A percentile compares a stretch with the other conserved stretches of the same genome.
These are phyloP conservation scores for Dactylellina sp. DNA, from an alignment of 2,329 filamentous ascomycete genomes.

Conservation along the genomic window DNA sequence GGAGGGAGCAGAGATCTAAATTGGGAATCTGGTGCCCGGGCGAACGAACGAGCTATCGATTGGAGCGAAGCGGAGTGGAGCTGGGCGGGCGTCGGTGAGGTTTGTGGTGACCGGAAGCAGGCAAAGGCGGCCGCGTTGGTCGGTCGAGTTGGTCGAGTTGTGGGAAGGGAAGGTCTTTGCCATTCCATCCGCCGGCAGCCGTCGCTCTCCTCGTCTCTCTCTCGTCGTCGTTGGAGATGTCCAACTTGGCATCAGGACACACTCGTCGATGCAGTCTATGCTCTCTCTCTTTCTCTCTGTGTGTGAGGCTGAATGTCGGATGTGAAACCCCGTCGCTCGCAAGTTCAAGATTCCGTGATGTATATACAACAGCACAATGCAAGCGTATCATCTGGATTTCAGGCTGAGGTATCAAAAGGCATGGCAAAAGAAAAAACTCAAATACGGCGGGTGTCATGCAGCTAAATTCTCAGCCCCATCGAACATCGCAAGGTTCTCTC, in stretches of 20 bases:
- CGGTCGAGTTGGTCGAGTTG: neutral
- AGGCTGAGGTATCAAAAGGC: constrained; percentile 24
- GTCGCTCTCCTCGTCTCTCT: no score
- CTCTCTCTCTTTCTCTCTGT: no score
- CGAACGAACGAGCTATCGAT: neutral
- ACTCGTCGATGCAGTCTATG: no score
- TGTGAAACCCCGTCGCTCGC: no score
- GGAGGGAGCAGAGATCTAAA: constrained; percentile 19
- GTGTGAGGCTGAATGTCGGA: neutral
- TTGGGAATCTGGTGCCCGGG: constrained; percentile 11
- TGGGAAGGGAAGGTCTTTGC: constrained; percentile 47
- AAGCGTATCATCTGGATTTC: constrained; percentile 7
- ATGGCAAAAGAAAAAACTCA: constrained; percentile 54
- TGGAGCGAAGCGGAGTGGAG: constrained; percentile 22
- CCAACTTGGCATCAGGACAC: no score
- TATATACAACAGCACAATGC: no score
- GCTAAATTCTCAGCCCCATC: constrained; percentile 57
- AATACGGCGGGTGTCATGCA: constrained; percentile 50
- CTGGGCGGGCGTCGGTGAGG: constrained; percentile 2
- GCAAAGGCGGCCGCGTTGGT: neutral
- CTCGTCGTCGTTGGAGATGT: no score
- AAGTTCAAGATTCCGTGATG: no score
- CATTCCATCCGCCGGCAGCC: constrained; percentile 18
- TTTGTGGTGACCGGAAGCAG: constrained; percentile 31
- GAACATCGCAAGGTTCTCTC: constrained; percentile 26